Conservation (phyloP, 805 yeast genomes). For the Candida dajiaensis region DNA sequence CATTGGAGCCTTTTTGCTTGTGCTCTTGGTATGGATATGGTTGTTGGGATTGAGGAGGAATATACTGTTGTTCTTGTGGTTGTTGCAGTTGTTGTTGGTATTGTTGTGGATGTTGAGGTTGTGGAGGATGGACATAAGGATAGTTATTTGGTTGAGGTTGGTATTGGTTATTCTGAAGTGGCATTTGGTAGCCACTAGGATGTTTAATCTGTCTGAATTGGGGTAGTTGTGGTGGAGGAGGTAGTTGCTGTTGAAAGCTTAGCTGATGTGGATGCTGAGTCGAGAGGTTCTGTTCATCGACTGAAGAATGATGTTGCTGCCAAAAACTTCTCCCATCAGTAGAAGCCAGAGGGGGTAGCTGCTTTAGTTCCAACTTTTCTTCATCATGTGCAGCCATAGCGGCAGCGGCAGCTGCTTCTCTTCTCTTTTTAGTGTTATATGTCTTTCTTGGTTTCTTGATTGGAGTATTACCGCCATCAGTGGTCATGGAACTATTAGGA, state of each 20-base stretch:
- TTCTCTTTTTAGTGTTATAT: constrained; percentile 20
- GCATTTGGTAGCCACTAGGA: background rate
- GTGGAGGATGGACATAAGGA: constrained; percentile 3
- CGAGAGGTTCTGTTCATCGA: constrained; percentile 1
- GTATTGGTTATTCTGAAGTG: constrained; percentile 10
- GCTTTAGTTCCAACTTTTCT: background rate
- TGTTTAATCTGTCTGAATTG: constrained; percentile 2
- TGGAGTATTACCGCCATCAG: constrained; percentile 10
- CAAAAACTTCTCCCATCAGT: constrained; percentile 4
- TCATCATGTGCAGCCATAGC: constrained; percentile 2
- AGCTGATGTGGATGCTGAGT: constrained; percentile 13
- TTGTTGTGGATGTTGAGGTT: constrained; percentile 17
- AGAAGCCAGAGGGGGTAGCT: constrained; percentile 1
- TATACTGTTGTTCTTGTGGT: constrained; percentile 13
- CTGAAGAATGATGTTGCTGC: constrained; percentile 6
- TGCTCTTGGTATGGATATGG: constrained; percentile 20
- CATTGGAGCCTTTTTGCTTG: constrained; percentile 21
- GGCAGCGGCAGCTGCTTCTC: constrained; percentile 23
- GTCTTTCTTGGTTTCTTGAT: constrained; percentile 19
- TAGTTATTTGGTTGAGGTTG: constrained; percentile 18
- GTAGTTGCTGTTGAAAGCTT: constrained; percentile 7
- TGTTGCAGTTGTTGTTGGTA: constrained; percentile 21
- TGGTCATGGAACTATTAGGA: constrained; percentile 9
- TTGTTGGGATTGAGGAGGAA: constrained; percentile 19
- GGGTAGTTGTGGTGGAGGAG: constrained; percentile 3